Conservation (phyloP, 1,284 basidiomycete genomes). For the Cerrena zonata region DNA sequence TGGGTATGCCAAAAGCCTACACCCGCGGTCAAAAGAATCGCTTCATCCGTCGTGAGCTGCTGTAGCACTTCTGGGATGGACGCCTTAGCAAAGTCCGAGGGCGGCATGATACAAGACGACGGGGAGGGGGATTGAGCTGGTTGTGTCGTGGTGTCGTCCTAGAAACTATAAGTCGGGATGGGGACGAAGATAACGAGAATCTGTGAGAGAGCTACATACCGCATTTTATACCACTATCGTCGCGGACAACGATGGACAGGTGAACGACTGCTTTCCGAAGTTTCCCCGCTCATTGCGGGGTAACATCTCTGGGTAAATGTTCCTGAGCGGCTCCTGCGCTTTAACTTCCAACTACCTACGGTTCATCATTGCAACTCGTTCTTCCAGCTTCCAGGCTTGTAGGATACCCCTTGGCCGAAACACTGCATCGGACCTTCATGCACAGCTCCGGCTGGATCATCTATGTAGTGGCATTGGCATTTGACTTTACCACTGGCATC, state of each 20-base stretch:
- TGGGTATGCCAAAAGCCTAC: constrained; percentile 76
- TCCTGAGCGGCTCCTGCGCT: neutral
- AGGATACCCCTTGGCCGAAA: too few relatives aligned
- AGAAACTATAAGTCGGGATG: neutral
- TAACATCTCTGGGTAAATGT: too few relatives aligned
- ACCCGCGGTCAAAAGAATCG: constrained; percentile 64
- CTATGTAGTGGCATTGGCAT: too few relatives aligned
- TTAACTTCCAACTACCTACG: neutral
- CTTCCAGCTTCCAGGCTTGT: neutral
- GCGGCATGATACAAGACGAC: constrained; percentile 39
- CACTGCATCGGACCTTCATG: too few relatives aligned
- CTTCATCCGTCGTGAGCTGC: constrained; percentile 64
- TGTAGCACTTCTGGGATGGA: constrained; percentile 56
- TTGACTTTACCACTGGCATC: too few relatives aligned
- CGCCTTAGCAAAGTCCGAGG: constrained; percentile 63
- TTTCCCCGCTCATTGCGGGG: neutral
- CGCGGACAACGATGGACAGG: neutral
- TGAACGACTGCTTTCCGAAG: neutral
- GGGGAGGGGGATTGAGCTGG: neutral
- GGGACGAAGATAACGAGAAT: neutral
- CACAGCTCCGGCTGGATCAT: too few relatives aligned
- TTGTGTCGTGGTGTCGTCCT: neutral
- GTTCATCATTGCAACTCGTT: neutral
- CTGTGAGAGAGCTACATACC: too few relatives aligned
- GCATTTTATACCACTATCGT: constrained; percentile 1